Conservation (phyloP, 257 asterid species). For the Lycium barbarum region DNA sequence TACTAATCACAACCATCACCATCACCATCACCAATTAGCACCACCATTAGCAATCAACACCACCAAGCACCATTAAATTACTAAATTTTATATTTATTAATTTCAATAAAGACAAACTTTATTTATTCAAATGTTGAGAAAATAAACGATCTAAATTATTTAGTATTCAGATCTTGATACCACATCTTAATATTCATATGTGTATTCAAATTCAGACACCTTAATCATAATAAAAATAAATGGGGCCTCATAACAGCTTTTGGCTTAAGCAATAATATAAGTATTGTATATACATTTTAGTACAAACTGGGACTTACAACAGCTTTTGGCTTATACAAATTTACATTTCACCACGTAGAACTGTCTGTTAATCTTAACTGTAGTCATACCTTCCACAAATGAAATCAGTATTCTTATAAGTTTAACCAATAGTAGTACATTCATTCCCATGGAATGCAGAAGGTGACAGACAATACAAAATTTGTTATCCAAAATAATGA, state of each 20-base stretch:
- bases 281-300: background rate
- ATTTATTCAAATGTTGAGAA: background rate
- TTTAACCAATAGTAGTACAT: background rate
- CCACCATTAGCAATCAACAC: too few species aligned
- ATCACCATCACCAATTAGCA: too few species aligned
- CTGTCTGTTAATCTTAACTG: background rate
- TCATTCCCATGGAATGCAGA: background rate
- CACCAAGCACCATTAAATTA: too few species aligned
- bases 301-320: background rate
- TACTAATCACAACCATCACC: too few species aligned
- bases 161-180: too few species aligned
- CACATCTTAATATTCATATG: too few species aligned
- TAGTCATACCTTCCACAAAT: constrained; percentile 19
- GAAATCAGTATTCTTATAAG: background rate
- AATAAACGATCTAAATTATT: background rate
- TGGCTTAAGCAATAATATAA: too few species aligned
- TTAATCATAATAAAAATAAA: too few species aligned
- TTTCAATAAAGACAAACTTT: background rate
- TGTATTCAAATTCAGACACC: too few species aligned
- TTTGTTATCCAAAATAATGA: constrained; percentile 11
- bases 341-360: background rate
- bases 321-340: constrained; percentile 8
- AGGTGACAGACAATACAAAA: background rate
- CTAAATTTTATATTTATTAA: too few species aligned
- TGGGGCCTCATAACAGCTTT: background rate